phyloP scores from a whole-genome alignment of 176 grass and related monocot species.

The Aegilops sharonensis region DNA sequence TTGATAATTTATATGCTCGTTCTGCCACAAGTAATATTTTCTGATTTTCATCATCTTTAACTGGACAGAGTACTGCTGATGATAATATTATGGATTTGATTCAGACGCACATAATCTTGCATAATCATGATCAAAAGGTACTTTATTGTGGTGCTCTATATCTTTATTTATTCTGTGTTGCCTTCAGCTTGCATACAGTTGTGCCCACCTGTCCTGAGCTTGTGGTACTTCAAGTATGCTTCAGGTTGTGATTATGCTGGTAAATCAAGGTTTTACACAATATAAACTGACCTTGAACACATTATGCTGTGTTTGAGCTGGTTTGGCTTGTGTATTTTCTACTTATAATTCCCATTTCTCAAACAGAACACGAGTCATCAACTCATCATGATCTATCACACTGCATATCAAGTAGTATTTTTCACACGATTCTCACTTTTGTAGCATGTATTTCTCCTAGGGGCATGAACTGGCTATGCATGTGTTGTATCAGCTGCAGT shows the following conservation, averaged over 20 bases:
- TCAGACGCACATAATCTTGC: slow-evolving; percentile 68
- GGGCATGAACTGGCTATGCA: slow-evolving; percentile 91
- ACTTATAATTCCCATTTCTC: not conserved
- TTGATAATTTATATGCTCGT: slow-evolving; percentile 9
- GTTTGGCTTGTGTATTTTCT: slow-evolving; percentile 5
- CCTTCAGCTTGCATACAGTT: slow-evolving; percentile 17
- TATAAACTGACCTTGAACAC: not conserved
- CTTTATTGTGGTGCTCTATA: slow-evolving; percentile 1
- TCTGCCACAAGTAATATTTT: slow-evolving; percentile 20
- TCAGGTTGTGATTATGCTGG: slow-evolving; percentile 13
- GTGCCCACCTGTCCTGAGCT: not conserved
- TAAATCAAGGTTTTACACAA: not conserved
- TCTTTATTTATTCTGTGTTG: slow-evolving; percentile 17
- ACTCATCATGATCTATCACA: slow-evolving; percentile 4
- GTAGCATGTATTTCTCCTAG: slow-evolving; percentile 44
- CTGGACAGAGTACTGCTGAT: slow-evolving; percentile 59
- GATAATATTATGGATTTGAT: slow-evolving; percentile 80
- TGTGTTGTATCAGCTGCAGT: slow-evolving; percentile 75
- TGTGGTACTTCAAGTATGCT: slow-evolving; percentile 12
- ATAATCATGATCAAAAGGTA: slow-evolving; percentile 86
- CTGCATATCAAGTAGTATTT: slow-evolving; percentile 9
- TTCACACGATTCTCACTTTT: slow-evolving; percentile 26
- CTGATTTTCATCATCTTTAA: slow-evolving; percentile 28
- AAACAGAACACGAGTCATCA: not conserved
- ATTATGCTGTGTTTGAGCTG: slow-evolving; percentile 15